Evolutionary conservation across 1,139 yeast species (phyloP).

Genomic region (Nadsonia commutata): DNA sequence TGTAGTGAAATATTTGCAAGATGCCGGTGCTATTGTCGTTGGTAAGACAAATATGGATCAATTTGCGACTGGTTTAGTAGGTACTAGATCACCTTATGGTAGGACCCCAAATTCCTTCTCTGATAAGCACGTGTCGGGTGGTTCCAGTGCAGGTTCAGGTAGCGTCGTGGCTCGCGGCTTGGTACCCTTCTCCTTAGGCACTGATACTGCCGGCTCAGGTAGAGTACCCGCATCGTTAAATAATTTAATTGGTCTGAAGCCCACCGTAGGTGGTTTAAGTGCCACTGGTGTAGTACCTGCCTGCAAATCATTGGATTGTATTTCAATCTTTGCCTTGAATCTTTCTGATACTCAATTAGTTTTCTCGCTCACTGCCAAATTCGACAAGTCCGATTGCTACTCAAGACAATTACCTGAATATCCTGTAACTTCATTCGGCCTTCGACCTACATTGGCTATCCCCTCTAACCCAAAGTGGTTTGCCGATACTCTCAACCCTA

Average conservation of each 20-base stretch:
- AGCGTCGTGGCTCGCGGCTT: conserved; percentile 77
- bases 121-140: conserved; percentile 72
- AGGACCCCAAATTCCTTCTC: conserved; percentile 68
- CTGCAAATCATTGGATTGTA: conserved; percentile 86
- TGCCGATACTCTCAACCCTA: conserved; percentile 67
- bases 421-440: conserved; percentile 45
- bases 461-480: conserved; percentile 65
- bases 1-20: conserved; percentile 51
- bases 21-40: conserved; percentile 76
- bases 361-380: conserved; percentile 54
- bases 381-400: conserved; percentile 69
- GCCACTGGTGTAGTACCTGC: conserved; percentile 94
- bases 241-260: conserved; percentile 82
- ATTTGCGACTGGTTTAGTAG: conserved; percentile 93
- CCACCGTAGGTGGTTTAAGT: conserved; percentile 77
- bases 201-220: conserved; percentile 98
- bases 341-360: conserved; percentile 70
- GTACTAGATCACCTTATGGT: conserved; percentile 90
- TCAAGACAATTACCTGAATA: conserved; percentile 59
- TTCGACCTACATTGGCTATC: conserved; percentile 54
- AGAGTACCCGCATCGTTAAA: conserved; percentile 96
- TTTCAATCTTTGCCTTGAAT: conserved; percentile 66
- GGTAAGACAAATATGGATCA: conserved; percentile 94
- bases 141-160: conserved; percentile 94
- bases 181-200: conserved; percentile 80